Base-by-base conservation (phyloP, 805 yeast species). In the Metschnikowia picachoensis region DNA sequence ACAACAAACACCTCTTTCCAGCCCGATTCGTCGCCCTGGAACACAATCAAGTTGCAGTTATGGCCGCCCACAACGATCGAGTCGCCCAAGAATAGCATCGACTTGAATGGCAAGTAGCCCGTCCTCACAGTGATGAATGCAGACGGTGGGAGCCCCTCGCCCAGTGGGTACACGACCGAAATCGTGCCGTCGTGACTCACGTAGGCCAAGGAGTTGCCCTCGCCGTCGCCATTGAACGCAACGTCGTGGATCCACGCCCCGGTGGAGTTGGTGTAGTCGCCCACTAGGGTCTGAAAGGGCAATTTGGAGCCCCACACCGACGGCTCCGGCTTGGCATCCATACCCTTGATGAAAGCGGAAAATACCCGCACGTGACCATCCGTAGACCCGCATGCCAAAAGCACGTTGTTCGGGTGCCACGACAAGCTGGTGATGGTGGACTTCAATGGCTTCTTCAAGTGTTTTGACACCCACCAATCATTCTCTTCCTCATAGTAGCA, bases 381-480 rank as follows among this genome's bases (percentile, higher is more conserved):
- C 8, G 97, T 87, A 17, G 96, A 88, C 20, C 98, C 98, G 39
- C 86, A 77, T 2, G 95, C 94, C 52, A 94, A 73, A 49, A 94
- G 73, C 20, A 94, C 95, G 58, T 83, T 84, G 68, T 94, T 94
- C 47, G 89, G 91, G 65, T 94, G 97, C 99, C 99, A 91, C 53
- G 83, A 83, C 46, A 92, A 74, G 38, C 86, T 75, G 54, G 91
- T 76, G 55, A 91, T 78, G 30, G 97, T 89, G 10, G 96, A 85
- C 64, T 85, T 83, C 58, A 94, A 74, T n/a, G 97, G 96, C 67
- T 87, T 89, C 73, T 91, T 91, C 68, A 94, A 85, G 70, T 92
- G 99, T 68, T 92, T 92, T 12, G 98, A 88, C 42, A 94, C 91
- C 99, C 99, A 94, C 99, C 99, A 94, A 65, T 94, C 96, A 65